Evolutionary conservation across 768 basidiomycete genomes (phyloP), one percentile per base, ranked within the genome.

Genomic region (Lactarius evosmus): DNA sequence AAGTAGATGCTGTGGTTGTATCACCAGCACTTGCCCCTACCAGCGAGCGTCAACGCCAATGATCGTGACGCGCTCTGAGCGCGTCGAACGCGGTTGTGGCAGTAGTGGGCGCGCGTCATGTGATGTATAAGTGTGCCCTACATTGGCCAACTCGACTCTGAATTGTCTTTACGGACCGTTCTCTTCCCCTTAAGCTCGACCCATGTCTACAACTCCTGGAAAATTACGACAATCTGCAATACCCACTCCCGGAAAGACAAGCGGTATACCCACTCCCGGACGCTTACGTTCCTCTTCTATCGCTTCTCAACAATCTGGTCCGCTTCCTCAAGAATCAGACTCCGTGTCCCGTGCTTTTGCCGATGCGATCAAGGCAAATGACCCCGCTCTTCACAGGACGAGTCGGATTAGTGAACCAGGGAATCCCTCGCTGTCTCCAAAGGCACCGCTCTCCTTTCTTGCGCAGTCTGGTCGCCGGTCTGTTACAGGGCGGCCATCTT

Each of bases 311-410:
- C 70, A 74, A 27, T 67, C 68, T 32, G 33, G 50, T 41, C 62
- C 70, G 34, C 67, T 75, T 36, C 69, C 74, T 32, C 64, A 72
- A 58, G 83, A 87, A 69, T 76, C 78, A 60, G 84, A 88, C 54
- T 85, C 80, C 66, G 83, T 87, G 71, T 81, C 84, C 52, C 83
- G 83, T 69, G 87, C 90, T n/a, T 87, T 93, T 67, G 84, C 81
- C 49, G 90, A 91, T 67, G 91, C 91, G 32, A 84, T 93, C 72
- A 88, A 82, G 72, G 83, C 89, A 58, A 91, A 93, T 69, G 88
- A 93, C 72, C 91, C 91, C 41, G 83, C 87, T 19, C 82, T 83
- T 49, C 90, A 92, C 73, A 83, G 86, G 57, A 69, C 78, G 58
- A 75, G 75, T 53, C 69, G 79, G 44, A 33, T 72, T 65, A 78